phyloP scores from a whole-genome alignment of 768 basidiomycete genomes.

The Tremella yokohamensis region DNA sequence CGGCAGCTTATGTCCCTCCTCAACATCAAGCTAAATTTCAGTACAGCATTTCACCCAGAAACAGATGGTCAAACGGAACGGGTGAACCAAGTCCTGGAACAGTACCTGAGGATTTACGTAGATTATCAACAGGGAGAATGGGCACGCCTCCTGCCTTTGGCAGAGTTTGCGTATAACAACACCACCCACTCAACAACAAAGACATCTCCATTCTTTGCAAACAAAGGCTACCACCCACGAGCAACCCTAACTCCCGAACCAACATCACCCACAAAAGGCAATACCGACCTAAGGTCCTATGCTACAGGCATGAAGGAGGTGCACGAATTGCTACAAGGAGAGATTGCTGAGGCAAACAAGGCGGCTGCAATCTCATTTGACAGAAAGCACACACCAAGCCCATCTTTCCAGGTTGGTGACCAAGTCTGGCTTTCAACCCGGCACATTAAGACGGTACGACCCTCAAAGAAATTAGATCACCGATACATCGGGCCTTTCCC shows the following conservation, averaged over 20 bases:
- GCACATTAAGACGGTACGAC: conserved; percentile 26
- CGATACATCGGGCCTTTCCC: conserved; percentile 22
- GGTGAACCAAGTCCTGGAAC: conserved; percentile 8
- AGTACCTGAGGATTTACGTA: conserved; percentile 7
- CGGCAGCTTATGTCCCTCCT: conserved; percentile 47
- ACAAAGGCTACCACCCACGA: conserved; percentile 17
- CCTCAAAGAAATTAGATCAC: conserved; percentile 31
- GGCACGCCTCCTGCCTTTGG: conserved; percentile 45
- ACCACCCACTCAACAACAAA: conserved; percentile 8
- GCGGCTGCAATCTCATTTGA: conserved; percentile 43
- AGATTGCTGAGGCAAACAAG: conserved; percentile 27
- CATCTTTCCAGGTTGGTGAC: conserved; percentile 31
- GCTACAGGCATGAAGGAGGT: not conserved
- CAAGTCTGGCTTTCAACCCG: conserved; percentile 18
- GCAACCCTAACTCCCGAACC: not conserved
- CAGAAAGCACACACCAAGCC: conserved; percentile 12
- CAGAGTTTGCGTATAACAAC: conserved; percentile 26
- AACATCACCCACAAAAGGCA: not conserved
- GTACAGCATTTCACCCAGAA: conserved; percentile 56
- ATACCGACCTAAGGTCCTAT: not conserved
- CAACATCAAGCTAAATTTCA: conserved; percentile 52
- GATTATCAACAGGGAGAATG: conserved; percentile 50
- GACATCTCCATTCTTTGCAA: conserved; percentile 15
- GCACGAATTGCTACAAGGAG: not conserved
- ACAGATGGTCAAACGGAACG: conserved; percentile 52